Evolutionary conservation across 1,139 yeast species (phyloP).

Genomic region (Sugiyamaella novakii): DNA sequence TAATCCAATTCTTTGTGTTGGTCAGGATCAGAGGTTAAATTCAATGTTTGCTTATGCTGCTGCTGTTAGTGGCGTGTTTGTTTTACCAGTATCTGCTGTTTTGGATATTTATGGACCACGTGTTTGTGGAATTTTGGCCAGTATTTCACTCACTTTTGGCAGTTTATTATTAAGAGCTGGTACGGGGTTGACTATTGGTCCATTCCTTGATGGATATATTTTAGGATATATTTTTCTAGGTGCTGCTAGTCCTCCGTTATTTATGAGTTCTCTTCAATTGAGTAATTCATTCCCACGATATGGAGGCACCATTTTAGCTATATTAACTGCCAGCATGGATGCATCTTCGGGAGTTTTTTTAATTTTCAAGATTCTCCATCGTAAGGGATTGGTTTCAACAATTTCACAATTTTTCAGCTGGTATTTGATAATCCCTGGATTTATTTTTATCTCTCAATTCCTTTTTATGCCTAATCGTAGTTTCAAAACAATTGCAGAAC

Average conservation of each 20-base stretch:
- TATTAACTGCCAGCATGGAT: conserved; percentile 77
- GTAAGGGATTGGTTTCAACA: conserved; percentile 44
- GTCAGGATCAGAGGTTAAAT: conserved; percentile 14
- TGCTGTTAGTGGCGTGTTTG: conserved; percentile 10
- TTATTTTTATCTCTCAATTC: conserved; percentile 71
- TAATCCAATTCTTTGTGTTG: conserved; percentile 6
- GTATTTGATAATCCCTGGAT: conserved; percentile 71
- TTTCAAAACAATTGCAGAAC: conserved; percentile 23
- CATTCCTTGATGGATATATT: conserved; percentile 59
- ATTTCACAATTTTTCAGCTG: conserved; percentile 61
- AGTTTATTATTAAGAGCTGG: conserved; percentile 55
- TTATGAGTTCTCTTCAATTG: conserved; percentile 76
- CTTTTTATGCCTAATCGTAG: conserved; percentile 67
- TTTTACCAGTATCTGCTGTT: conserved; percentile 12
- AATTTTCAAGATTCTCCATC: conserved; percentile 64
- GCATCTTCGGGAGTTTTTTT: conserved; percentile 74
- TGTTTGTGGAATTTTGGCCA: conserved; percentile 10
- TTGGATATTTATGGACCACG: conserved; percentile 14
- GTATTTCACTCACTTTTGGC: conserved; percentile 35
- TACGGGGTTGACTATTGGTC: conserved; percentile 55
- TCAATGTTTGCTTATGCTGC: conserved; percentile 14
- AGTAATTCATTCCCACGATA: conserved; percentile 71
- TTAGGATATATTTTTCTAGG: conserved; percentile 70
- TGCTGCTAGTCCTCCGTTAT: conserved; percentile 80
- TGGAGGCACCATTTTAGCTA: conserved; percentile 70